These are phyloP conservation scores for Fusarium sarcochroum DNA, from an alignment of 2,329 filamentous ascomycete genomes.

Conservation along the genomic window DNA sequence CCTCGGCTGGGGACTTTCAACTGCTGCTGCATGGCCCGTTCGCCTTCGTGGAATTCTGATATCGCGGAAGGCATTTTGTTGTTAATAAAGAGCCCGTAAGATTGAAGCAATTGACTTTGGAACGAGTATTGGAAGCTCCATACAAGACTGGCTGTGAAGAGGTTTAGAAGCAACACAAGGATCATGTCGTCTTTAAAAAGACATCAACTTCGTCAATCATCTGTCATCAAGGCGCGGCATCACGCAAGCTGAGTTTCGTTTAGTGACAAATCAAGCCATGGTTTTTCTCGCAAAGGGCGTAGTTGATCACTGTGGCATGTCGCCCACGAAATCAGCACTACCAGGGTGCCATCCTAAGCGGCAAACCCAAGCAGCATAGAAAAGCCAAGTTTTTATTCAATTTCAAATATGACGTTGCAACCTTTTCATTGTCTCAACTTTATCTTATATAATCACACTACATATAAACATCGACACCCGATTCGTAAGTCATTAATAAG, in stretches of 20 bases:
- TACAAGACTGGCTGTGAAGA: conserved; percentile 10
- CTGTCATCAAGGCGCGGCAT: conserved; percentile 16
- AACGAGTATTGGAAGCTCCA: conserved; percentile 20
- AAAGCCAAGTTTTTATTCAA: background rate
- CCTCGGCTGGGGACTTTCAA: conserved; percentile 67
- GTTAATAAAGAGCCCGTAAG: conserved; percentile 14
- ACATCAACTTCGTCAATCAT: conserved; percentile 15
- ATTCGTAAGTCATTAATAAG: conserved; percentile 38
- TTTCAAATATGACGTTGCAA: conserved; percentile 7
- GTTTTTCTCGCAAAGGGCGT: conserved; percentile 32
- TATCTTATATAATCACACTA: conserved; percentile 9
- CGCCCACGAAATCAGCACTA: conserved; percentile 23
- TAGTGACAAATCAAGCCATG: conserved; percentile 32
- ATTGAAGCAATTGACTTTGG: conserved; percentile 6
- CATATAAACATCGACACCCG: conserved; percentile 6
- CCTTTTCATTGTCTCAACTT: conserved; percentile 7
- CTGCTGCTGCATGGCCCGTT: conserved; percentile 73
- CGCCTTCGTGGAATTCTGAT: conserved; percentile 73
- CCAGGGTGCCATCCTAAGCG: conserved; percentile 5
- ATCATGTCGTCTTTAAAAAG: conserved; percentile 1
- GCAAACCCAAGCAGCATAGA: background rate
- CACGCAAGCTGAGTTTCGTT: conserved; percentile 1
- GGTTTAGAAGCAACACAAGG: conserved; percentile 10
- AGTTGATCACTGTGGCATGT: conserved; percentile 16
- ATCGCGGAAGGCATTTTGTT: conserved; percentile 49